phyloP scores from a whole-genome alignment of 2,329 filamentous ascomycete species.

The Hypoxylon sp. region DNA sequence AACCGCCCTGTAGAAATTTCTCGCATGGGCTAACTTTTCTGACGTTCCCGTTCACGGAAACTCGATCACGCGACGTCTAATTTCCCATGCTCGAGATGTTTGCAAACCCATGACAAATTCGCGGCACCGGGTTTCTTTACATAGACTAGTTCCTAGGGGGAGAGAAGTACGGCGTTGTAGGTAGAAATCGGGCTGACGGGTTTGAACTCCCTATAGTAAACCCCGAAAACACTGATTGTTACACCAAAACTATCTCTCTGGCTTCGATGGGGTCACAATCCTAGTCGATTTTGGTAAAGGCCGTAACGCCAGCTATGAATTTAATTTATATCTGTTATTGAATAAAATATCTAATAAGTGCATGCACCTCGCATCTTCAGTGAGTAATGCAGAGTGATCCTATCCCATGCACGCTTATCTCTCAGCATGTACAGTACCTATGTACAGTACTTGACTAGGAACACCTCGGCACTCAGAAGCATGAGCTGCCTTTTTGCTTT shows the following conservation, averaged over 20 bases:
- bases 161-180: too few species aligned
- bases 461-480: constrained; percentile 17
- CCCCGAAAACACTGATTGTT: constrained; percentile 9
- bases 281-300: background rate
- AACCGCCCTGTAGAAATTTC: constrained; percentile 12
- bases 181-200: background rate
- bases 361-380: too few species aligned
- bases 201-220: background rate
- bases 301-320: too few species aligned
- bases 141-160: too few species aligned
- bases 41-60: background rate
- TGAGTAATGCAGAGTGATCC: too few species aligned
- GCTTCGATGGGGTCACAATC: background rate
- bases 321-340: too few species aligned
- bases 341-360: too few species aligned
- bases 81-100: constrained; percentile 15
- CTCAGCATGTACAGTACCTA: too few species aligned
- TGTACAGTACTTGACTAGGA: constrained; percentile 10
- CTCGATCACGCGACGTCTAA: constrained; percentile 30
- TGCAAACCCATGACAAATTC: too few species aligned
- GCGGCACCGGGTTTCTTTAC: too few species aligned
- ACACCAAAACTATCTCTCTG: too few species aligned
- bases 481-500: background rate
- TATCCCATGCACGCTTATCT: too few species aligned
- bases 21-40: constrained; percentile 1